Evolutionary conservation across 2,329 filamentous ascomycete species (phyloP).

Genomic region (Bipolaris oryzae): DNA sequence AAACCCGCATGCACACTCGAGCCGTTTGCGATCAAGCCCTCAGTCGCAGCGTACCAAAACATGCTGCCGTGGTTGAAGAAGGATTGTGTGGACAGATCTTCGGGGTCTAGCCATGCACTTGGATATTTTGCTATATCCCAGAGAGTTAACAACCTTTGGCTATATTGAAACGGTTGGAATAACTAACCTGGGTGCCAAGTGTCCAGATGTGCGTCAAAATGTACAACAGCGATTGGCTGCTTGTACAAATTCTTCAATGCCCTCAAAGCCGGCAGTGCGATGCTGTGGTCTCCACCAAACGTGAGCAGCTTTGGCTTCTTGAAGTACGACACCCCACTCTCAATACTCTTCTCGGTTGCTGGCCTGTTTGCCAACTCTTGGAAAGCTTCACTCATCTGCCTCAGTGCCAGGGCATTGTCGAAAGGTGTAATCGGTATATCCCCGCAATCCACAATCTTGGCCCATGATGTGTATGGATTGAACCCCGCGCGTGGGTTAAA

Average conservation of each 20-base stretch:
- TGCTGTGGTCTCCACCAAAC: slow-evolving; percentile 58
- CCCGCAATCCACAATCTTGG: slow-evolving; percentile 82
- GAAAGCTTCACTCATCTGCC: slow-evolving; percentile 84
- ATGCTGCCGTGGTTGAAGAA: slow-evolving; percentile 89
- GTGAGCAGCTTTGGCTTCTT: slow-evolving; percentile 55
- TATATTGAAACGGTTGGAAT: background rate
- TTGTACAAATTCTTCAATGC: slow-evolving; percentile 55
- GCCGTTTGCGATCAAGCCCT: slow-evolving; percentile 76
- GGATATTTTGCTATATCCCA: slow-evolving; percentile 79
- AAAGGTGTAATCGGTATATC: slow-evolving; percentile 88
- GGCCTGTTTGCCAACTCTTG: slow-evolving; percentile 65
- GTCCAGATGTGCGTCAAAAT: slow-evolving; percentile 71
- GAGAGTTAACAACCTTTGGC: slow-evolving; percentile 66
- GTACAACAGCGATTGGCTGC: slow-evolving; percentile 55
- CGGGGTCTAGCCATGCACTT: slow-evolving; percentile 67
- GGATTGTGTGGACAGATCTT: slow-evolving; percentile 64
- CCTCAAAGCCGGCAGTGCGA: slow-evolving; percentile 58
- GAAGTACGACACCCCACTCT: slow-evolving; percentile 51
- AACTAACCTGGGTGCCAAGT: slow-evolving; percentile 73
- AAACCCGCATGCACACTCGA: slow-evolving; percentile 83
- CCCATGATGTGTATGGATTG: slow-evolving; percentile 84
- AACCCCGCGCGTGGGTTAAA: slow-evolving; percentile 82
- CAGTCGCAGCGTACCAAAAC: slow-evolving; percentile 86
- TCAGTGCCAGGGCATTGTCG: slow-evolving; percentile 80
- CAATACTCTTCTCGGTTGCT: slow-evolving; percentile 42